phyloP scores from a whole-genome alignment of 2,329 filamentous ascomycete genomes.

The Sporothrix globosa region DNA sequence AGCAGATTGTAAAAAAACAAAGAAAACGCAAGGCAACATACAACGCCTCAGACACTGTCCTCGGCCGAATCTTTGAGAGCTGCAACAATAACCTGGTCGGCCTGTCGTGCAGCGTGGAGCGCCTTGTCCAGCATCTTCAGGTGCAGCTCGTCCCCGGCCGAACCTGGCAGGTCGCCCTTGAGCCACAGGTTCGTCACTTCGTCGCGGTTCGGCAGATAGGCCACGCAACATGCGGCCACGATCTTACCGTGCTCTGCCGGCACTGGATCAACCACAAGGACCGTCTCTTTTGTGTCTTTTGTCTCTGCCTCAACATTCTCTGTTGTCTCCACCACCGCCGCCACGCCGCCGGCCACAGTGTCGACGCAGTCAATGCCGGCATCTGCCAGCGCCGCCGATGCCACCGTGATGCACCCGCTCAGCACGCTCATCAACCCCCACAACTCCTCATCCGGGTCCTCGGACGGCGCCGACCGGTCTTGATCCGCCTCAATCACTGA shows the following conservation, averaged over 20 bases:
- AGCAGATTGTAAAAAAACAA: background rate
- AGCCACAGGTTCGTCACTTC: slow-evolving; percentile 96
- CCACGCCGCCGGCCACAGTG: slow-evolving; percentile 84
- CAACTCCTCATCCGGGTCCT: slow-evolving; percentile 59
- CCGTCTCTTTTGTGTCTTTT: slow-evolving; percentile 41
- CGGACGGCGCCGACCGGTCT: slow-evolving; percentile 59
- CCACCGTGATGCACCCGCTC: slow-evolving; percentile 88
- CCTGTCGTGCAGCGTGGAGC: slow-evolving; percentile 48
- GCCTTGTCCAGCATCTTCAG: slow-evolving; percentile 49
- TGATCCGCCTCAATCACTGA: slow-evolving; percentile 94
- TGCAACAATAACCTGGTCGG: slow-evolving; percentile 49
- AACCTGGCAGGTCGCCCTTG: slow-evolving; percentile 66
- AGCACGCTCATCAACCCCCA: slow-evolving; percentile 93
- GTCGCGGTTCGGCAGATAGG: slow-evolving; percentile 81
- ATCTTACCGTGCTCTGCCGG: slow-evolving; percentile 78
- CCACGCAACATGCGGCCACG: slow-evolving; percentile 83
- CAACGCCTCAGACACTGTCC: slow-evolving; percentile 13
- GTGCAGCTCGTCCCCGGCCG: slow-evolving; percentile 47
- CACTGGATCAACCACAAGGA: slow-evolving; percentile 76
- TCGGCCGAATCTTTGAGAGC: slow-evolving; percentile 46
- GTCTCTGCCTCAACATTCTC: slow-evolving; percentile 39
- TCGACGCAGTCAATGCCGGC: slow-evolving; percentile 96
- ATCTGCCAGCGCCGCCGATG: slow-evolving; percentile 88
- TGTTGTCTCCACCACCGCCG: slow-evolving; percentile 66
- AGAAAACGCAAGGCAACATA: background rate